phyloP scores from a whole-genome alignment of 768 basidiomycete genomes.

The Phylloporus arenicola region DNA sequence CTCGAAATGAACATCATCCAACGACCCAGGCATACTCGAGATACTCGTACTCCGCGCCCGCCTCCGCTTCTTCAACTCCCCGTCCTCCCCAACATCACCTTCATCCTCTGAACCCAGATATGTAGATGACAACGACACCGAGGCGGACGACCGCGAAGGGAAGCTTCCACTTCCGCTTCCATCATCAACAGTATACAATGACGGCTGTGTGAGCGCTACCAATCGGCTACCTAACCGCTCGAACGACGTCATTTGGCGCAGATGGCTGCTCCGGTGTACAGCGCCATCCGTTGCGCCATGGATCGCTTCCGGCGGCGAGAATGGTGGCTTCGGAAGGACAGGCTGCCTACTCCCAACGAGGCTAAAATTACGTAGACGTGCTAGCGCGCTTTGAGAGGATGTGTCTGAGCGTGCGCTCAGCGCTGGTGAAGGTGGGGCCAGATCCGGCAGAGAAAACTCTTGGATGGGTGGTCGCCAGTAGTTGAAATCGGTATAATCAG shows the following conservation, averaged over 20 bases:
- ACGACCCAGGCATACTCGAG: conserved; percentile 82
- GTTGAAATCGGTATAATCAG: conserved; percentile 95
- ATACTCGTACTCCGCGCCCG: conserved; percentile 55
- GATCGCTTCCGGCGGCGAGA: conserved; percentile 19
- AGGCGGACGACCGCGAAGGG: conserved; percentile 41
- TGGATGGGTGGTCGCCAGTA: conserved; percentile 85
- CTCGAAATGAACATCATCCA: conserved; percentile 58
- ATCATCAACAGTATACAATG: conserved; percentile 26
- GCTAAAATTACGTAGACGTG: conserved; percentile 73
- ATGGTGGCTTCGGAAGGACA: conserved; percentile 22
- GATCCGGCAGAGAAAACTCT: conserved; percentile 73
- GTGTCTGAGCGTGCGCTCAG: conserved; percentile 91
- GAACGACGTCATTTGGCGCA: conserved; percentile 73
- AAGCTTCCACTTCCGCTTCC: conserved; percentile 46
- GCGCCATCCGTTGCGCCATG: conserved; percentile 1
- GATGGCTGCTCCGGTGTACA: conserved; percentile 36
- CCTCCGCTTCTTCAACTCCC: conserved; percentile 34
- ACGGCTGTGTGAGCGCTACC: conserved; percentile 41
- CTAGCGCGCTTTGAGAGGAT: conserved; percentile 65
- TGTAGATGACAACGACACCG: conserved; percentile 46
- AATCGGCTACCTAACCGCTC: conserved; percentile 63
- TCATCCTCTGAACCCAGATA: conserved; percentile 48
- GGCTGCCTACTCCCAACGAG: conserved; percentile 51
- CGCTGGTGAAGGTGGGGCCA: conserved; percentile 85
- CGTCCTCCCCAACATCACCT: conserved; percentile 35